Conservation (phyloP, 805 yeast genomes). For the Hanseniaspora mollemarum region DNA sequence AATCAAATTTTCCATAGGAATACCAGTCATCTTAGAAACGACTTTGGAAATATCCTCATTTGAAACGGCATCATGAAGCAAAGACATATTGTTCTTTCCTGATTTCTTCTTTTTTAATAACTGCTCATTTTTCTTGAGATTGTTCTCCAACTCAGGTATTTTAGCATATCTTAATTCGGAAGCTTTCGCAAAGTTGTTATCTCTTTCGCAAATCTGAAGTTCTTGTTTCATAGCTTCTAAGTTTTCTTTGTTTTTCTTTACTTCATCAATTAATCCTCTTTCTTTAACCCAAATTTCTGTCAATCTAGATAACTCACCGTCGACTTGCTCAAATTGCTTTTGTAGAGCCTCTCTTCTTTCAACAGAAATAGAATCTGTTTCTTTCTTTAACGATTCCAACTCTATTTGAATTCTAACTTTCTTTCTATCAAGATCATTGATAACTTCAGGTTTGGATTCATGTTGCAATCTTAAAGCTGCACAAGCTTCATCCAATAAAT, state of each 20-base stretch:
- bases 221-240: conserved; percentile 77
- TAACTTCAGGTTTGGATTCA: conserved; percentile 92
- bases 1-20: conserved; percentile 81
- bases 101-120: conserved; percentile 24
- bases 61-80: conserved; percentile 75
- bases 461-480: conserved; percentile 89
- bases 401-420: conserved; percentile 93
- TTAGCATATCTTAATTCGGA: conserved; percentile 79
- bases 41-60: conserved; percentile 90
- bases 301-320: conserved; percentile 54
- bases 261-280: conserved; percentile 57
- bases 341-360: conserved; percentile 71
- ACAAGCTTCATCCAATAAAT: conserved; percentile 93
- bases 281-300: conserved; percentile 83
- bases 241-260: conserved; percentile 69
- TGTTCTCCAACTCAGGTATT: conserved; percentile 66
- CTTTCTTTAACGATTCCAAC: conserved; percentile 84
- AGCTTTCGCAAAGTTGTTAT: conserved; percentile 76
- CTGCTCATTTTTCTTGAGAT: conserved; percentile 27
- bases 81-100: conserved; percentile 29
- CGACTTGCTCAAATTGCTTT: conserved; percentile 49
- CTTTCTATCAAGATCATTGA: conserved; percentile 74
- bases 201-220: conserved; percentile 69
- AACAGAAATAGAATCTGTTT: conserved; percentile 69
- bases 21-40: conserved; percentile 88